Conservation (phyloP, 768 basidiomycete genomes). For the Roridomyces roridus region DNA sequence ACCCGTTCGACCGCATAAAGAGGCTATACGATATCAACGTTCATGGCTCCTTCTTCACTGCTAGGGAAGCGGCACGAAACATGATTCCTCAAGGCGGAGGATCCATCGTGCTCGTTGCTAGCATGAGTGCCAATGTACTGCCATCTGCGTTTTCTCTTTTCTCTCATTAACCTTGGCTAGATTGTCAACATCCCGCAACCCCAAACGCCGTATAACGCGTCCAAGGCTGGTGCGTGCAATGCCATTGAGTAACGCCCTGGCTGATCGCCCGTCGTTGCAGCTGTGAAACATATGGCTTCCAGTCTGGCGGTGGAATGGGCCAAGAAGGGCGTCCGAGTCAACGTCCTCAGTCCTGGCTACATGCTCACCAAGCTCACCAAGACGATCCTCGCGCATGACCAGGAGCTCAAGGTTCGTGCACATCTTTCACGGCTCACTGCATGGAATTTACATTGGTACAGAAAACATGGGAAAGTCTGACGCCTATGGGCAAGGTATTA, state of each 20-base stretch:
- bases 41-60: constrained; percentile 94
- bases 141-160: constrained; percentile 29
- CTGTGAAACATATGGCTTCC: constrained; percentile 93
- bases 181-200: constrained; percentile 88
- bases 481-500: constrained; percentile 83
- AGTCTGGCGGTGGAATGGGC: constrained; percentile 98
- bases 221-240: constrained; percentile 75
- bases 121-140: constrained; percentile 86
- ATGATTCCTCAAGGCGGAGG: constrained; percentile 87
- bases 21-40: constrained; percentile 92
- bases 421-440: not conserved
- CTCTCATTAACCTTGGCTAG: constrained; percentile 40
- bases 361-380: constrained; percentile 91
- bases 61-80: constrained; percentile 89
- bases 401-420: constrained; percentile 71
- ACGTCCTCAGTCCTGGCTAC: constrained; percentile 84
- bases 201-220: constrained; percentile 96
- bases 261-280: constrained; percentile 40
- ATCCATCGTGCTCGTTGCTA: constrained; percentile 84
- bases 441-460: constrained; percentile 34
- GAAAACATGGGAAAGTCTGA: constrained; percentile 85
- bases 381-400: constrained; percentile 77
- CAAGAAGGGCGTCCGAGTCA: constrained; percentile 85
- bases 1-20: constrained; percentile 86
- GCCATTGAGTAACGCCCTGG: not conserved